phyloP scores from a whole-genome alignment of 352 stramenopile genomes.

The Phytophthora quininea region DNA sequence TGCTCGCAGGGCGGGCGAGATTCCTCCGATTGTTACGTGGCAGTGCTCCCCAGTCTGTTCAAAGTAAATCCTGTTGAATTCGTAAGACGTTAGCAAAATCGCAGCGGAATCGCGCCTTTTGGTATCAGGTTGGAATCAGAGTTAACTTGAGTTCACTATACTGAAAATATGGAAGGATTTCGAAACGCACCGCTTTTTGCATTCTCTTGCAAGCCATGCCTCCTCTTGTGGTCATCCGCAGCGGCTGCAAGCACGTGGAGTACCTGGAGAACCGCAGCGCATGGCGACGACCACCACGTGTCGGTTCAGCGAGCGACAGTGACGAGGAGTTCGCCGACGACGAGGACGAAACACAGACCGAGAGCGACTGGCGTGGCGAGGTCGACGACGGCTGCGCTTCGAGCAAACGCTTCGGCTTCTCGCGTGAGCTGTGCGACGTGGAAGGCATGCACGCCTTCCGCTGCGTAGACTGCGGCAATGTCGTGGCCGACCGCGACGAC shows the following conservation, averaged over 20 bases:
- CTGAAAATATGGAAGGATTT: too few species aligned
- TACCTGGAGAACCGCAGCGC: constrained; percentile 58
- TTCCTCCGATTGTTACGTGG: neutral
- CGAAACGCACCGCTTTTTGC: too few species aligned
- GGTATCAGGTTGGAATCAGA: too few species aligned
- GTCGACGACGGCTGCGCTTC: constrained; percentile 8
- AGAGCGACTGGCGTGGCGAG: constrained; percentile 23
- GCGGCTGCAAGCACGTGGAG: constrained; percentile 65
- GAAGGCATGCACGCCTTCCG: constrained; percentile 59
- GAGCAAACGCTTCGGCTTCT: constrained; percentile 44
- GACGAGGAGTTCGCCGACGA: constrained; percentile 30
- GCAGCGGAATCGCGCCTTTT: too few species aligned
- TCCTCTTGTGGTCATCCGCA: constrained; percentile 75
- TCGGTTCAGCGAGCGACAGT: constrained; percentile 26
- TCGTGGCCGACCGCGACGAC: constrained; percentile 72
- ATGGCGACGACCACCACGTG: constrained; percentile 42
- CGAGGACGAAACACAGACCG: constrained; percentile 32
- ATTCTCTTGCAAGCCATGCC: constrained; percentile 42
- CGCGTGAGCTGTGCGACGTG: constrained; percentile 51
- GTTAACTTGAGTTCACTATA: too few species aligned
- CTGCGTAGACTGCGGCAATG: constrained; percentile 65
- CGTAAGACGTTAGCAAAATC: too few species aligned
- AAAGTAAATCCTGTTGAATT: neutral
- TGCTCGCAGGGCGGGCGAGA: neutral
- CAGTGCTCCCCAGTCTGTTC: neutral